Evolutionary conservation across 2,329 filamentous ascomycete species (phyloP).

Genomic region (Beauveria asiatica): DNA sequence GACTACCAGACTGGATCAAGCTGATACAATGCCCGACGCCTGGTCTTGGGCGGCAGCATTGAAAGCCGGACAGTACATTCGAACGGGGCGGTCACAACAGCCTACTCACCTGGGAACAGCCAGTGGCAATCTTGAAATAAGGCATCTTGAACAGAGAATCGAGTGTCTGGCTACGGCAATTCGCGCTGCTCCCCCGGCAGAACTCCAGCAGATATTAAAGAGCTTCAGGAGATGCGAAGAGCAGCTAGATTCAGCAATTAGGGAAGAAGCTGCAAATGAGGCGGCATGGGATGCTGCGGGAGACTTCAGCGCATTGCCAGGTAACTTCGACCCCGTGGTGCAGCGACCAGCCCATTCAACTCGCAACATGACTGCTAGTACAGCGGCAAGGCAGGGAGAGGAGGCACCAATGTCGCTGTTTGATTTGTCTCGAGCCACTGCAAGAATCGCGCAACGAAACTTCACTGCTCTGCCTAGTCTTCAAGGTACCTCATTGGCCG

Average conservation of each 20-base stretch:
- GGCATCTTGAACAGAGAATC: slow-evolving; percentile 71
- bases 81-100: slow-evolving; percentile 41
- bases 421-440: slow-evolving; percentile 53
- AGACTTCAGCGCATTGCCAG: slow-evolving; percentile 49
- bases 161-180: slow-evolving; percentile 71
- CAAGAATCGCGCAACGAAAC: slow-evolving; percentile 49
- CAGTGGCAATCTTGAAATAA: slow-evolving; percentile 52
- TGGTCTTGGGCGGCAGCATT: slow-evolving; percentile 74
- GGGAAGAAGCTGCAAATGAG: slow-evolving; percentile 59
- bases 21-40: slow-evolving; percentile 57
- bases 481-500: slow-evolving; percentile 25
- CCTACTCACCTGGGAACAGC: slow-evolving; percentile 54
- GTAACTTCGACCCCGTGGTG: slow-evolving; percentile 36
- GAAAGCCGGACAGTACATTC: slow-evolving; percentile 66
- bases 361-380: slow-evolving; percentile 27
- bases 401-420: slow-evolving; percentile 58
- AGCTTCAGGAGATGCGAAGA: slow-evolving; percentile 72
- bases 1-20: slow-evolving; percentile 13
- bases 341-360: slow-evolving; percentile 19
- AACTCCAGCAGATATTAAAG: slow-evolving; percentile 66
- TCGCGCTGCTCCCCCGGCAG: slow-evolving; percentile 59
- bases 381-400: slow-evolving; percentile 31
- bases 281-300: slow-evolving; percentile 61
- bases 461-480: slow-evolving; percentile 47
- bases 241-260: slow-evolving; percentile 59